Evolutionary conservation across 2,329 filamentous ascomycete genomes (phyloP).

Genomic region (Alternaria sp.): DNA sequence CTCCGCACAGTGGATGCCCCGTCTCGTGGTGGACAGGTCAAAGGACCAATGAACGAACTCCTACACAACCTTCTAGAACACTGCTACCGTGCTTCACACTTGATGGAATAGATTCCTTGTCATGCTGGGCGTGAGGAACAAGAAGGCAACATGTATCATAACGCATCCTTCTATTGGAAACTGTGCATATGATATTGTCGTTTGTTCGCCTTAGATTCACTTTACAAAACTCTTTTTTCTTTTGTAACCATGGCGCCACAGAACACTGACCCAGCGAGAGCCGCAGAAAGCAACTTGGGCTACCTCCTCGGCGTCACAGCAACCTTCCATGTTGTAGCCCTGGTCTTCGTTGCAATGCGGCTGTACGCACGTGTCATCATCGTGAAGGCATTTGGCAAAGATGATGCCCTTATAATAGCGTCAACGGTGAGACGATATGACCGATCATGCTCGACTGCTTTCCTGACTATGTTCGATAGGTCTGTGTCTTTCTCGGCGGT

Average conservation of each 20-base stretch:
- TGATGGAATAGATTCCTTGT: not conserved
- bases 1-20: not conserved
- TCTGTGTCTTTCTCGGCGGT: constrained; percentile 1
- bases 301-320: not conserved
- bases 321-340: not conserved
- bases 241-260: not conserved
- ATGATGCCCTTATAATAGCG: not conserved
- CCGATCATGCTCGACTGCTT: not conserved
- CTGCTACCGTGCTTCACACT: not conserved
- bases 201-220: not conserved
- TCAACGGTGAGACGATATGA: not conserved
- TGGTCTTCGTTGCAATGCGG: not conserved
- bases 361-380: not conserved
- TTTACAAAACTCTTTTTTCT: not conserved
- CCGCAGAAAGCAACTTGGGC: not conserved
- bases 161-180: not conserved
- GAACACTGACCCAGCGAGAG: not conserved
- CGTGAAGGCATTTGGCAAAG: not conserved
- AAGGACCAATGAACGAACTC: not conserved
- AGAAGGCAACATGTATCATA: not conserved
- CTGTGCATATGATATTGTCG: not conserved
- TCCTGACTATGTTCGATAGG: not conserved
- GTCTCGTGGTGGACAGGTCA: not conserved
- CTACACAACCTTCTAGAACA: not conserved
- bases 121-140: not conserved